Percentiles rank a stretch among this genome's conserved stretches.
These are phyloP conservation scores for Vigna nakashimae DNA, from an alignment of 306 rosid genomes.

Conservation along the genomic window DNA sequence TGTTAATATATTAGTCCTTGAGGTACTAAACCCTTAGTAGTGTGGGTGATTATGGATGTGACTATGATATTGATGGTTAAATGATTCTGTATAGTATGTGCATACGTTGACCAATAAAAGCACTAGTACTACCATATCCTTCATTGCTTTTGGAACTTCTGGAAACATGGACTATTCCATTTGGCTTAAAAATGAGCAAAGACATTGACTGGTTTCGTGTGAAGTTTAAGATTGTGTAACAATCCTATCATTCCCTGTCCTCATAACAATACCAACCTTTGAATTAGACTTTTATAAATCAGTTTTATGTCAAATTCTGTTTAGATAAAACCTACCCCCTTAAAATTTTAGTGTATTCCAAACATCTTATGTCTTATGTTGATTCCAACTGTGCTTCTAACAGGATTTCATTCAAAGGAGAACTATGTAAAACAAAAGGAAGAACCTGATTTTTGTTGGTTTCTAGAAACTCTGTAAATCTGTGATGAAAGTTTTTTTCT, in stretches of 20 bases:
- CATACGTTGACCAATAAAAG: neutral
- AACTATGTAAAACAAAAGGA: too few relatives aligned
- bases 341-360: neutral
- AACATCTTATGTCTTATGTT: neutral
- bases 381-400: too few relatives aligned
- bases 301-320: neutral
- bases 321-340: neutral
- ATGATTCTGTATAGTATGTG: neutral
- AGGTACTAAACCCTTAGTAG: neutral
- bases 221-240: neutral
- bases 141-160: neutral
- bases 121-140: neutral
- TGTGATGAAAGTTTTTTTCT: neutral
- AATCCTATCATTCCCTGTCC: neutral
- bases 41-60: slow-evolving; percentile 1
- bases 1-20: neutral
- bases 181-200: neutral
- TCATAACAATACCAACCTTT: slow-evolving; percentile 7
- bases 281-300: neutral
- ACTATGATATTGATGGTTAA: slow-evolving; percentile 1
- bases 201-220: neutral
- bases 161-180: neutral
- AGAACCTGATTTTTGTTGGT: neutral
- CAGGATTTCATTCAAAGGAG: too few relatives aligned
- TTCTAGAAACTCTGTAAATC: neutral